Evolutionary conservation across 345 rosid genomes (phyloP).

Genomic region (Carallia brachiata): DNA sequence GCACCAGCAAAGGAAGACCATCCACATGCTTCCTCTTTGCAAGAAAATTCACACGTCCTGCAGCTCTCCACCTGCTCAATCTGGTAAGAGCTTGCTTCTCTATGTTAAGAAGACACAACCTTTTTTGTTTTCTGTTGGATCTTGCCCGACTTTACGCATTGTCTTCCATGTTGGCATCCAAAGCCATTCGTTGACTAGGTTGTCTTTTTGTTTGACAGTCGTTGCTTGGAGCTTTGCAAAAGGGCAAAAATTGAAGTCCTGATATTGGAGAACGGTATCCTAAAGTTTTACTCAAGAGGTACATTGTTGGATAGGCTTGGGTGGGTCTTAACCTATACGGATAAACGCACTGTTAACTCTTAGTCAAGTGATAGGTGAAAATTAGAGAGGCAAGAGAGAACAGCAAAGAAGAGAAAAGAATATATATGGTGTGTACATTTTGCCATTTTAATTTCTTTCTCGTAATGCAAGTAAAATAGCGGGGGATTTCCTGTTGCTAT

Average conservation of each 20-base stretch:
- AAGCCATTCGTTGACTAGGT: conserved; percentile 2
- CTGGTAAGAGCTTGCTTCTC: conserved; percentile 38
- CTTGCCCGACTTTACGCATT: neutral
- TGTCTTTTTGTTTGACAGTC: conserved; percentile 25
- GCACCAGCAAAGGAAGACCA: conserved; percentile 80
- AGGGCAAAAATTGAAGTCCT: conserved; percentile 10
- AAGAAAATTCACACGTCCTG: conserved; percentile 88
- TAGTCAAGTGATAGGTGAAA: conserved; percentile 13
- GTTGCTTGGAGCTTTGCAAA: conserved; percentile 27
- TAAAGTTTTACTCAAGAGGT: neutral
- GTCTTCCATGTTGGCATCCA: neutral
- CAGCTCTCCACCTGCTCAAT: conserved; percentile 75
- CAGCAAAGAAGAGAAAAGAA: neutral
- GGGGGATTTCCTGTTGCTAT: neutral
- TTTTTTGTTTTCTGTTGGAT: neutral
- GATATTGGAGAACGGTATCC: neutral
- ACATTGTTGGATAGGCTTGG: neutral
- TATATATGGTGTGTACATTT: neutral
- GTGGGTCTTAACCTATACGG: conserved; percentile 17
- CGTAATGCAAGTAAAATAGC: no score
- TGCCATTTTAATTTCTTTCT: neutral
- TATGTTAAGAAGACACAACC: neutral
- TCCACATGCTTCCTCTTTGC: conserved; percentile 88
- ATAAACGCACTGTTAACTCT: neutral
- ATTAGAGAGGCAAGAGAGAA: neutral